Percentiles rank a stretch among this genome's conserved stretches.
Conservation (phyloP, 2,329 filamentous ascomycete genomes). For the Pseudophaeomoniella oleicola region DNA sequence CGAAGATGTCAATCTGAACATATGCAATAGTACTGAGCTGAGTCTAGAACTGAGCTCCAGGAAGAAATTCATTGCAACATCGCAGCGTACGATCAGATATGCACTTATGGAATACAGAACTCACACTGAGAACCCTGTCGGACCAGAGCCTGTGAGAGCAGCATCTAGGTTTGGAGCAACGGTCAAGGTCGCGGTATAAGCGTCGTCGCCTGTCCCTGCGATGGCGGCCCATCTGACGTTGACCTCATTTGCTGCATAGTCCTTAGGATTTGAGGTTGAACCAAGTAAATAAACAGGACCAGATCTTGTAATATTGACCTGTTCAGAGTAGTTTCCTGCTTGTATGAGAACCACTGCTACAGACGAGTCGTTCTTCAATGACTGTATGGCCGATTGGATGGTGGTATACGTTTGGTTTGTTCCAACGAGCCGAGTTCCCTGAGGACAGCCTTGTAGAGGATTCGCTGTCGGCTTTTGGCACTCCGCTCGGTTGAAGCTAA, state of each 20-base stretch:
- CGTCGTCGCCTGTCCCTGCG: conserved; percentile 43
- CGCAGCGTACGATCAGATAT: too few species aligned
- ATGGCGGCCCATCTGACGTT: conserved; percentile 45
- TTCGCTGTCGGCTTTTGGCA: not conserved
- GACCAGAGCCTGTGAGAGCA: conserved; percentile 45
- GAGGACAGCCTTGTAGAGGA: conserved; percentile 19
- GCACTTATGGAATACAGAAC: not conserved
- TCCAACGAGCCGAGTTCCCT: conserved; percentile 16
- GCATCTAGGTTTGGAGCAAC: conserved; percentile 50
- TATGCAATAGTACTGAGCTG: too few species aligned
- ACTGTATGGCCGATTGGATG: conserved; percentile 33
- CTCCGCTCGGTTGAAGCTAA: not conserved
- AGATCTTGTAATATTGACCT: conserved; percentile 49
- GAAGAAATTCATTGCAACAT: too few species aligned
- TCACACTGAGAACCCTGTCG: conserved; percentile 45
- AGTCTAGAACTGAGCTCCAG: too few species aligned
- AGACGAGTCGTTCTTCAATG: conserved; percentile 29
- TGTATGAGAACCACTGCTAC: conserved; percentile 44
- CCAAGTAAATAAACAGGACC: conserved; percentile 49
- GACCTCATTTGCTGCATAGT: conserved; percentile 34
- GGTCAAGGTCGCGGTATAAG: conserved; percentile 46
- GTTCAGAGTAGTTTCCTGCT: conserved; percentile 46
- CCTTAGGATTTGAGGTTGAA: conserved; percentile 33
- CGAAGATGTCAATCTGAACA: too few species aligned
- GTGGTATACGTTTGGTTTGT: conserved; percentile 14